Evolutionary conservation across 768 basidiomycete species (phyloP), one percentile per base, ranked within the genome.

Genomic region (Lactarius trivialis): DNA sequence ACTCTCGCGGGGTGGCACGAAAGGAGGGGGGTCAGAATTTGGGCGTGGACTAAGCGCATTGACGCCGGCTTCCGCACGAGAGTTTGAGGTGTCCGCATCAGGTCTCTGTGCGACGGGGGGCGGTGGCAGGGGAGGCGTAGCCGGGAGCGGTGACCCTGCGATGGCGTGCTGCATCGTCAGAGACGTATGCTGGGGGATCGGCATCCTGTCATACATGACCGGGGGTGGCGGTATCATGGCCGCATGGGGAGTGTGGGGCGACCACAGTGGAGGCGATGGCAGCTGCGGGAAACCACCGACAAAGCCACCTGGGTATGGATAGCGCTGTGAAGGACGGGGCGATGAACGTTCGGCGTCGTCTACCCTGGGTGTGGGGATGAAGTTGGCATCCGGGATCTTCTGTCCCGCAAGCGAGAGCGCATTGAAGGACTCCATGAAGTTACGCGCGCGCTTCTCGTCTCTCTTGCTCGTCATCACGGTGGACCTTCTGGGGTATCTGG

Each of bases 141-240:
- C 19, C 17, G 61, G 33, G 2, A 33, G 34, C 51, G 36, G 56
- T 15, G 53, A 53, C n/a, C 26, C 45, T n/a, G 52, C n/a, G 21
- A 56, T 48, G 70, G 78, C 76, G 33, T 75, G 68, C 52, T 73
- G 74, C 73, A 76, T 76, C 28, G 76, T 77, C 49, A 70, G 68
- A 7, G 77, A 77, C 7, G 66, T 61, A 52, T 68, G 60, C 59
- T 68, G 73, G 15, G 79, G 79, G 37, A 67, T 63, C 9, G 82
- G 79, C 67, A 79, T 76, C 15, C 19, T 37, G 17, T 71, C 48
- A 61, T 71, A 69, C 15, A 64, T 41, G 26, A 70, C 64, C 26
- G 74, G 72, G 21, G 57, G 62, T 0, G 70, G 69, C 51, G 74
- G 70, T 56, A 67, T 64, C n/a, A 62, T 64, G 24, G 70, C 32